A percentile compares a stretch with the other conserved stretches of the same genome.
Evolutionary conservation across 805 yeast genomes (phyloP).

Genomic region (Pachysolen tannophilus): DNA sequence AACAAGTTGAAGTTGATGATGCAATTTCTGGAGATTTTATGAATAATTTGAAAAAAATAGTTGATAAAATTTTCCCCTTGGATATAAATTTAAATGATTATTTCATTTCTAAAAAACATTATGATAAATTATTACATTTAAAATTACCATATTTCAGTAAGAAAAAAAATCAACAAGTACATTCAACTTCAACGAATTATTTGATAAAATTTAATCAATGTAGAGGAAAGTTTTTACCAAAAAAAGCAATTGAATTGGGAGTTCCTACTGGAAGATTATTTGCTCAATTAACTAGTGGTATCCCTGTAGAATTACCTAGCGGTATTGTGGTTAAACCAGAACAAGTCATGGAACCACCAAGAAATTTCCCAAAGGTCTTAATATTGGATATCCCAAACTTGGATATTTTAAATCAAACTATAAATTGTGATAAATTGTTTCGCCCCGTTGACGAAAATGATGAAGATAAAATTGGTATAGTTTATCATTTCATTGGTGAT

Average conservation of each 20-base stretch:
- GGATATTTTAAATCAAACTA: conserved; percentile 30
- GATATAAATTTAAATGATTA: too few relatives aligned
- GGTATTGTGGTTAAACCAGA: conserved; percentile 57
- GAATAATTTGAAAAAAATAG: conserved; percentile 20
- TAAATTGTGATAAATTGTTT: conserved; percentile 13
- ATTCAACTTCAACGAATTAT: conserved; percentile 48
- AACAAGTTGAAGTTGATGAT: not conserved
- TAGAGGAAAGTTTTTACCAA: conserved; percentile 69
- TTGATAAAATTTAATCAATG: conserved; percentile 57
- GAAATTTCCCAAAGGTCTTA: conserved; percentile 49
- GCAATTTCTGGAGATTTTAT: too few relatives aligned
- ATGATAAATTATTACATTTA: not conserved
- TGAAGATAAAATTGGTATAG: conserved; percentile 25
- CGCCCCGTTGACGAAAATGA: conserved; percentile 21
- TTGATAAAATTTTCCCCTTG: conserved; percentile 14
- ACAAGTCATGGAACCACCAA: conserved; percentile 63
- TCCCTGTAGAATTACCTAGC: conserved; percentile 43
- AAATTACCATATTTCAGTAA: not conserved
- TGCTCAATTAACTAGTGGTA: conserved; percentile 53
- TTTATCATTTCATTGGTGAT: conserved; percentile 74
- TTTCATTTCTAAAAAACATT: not conserved
- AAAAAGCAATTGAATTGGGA: conserved; percentile 60
- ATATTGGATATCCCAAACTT: conserved; percentile 66
- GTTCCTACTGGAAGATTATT: conserved; percentile 58
- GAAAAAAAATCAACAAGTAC: not conserved